Evolutionary conservation across 2,329 filamentous ascomycete species (phyloP).

Genomic region (Penicillium sp.): DNA sequence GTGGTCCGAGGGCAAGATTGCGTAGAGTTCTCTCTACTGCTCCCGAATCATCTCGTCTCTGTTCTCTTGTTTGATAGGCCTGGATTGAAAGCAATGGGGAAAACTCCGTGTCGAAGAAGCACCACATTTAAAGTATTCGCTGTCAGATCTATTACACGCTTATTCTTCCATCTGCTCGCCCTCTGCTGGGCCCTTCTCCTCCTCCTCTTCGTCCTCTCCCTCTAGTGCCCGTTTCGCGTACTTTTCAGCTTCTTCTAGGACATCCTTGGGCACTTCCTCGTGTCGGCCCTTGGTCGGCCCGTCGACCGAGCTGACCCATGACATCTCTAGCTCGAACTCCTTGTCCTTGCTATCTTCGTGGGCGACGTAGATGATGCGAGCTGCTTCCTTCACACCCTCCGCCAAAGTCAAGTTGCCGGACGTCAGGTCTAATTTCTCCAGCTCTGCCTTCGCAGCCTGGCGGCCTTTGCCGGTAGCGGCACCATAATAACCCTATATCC

Average conservation of each 20-base stretch:
- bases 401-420: slow-evolving; percentile 72
- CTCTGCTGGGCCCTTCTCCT: slow-evolving; percentile 65
- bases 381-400: slow-evolving; percentile 93
- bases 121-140: slow-evolving; percentile 19
- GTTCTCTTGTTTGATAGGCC: too few species aligned
- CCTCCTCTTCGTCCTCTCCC: slow-evolving; percentile 77
- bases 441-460: slow-evolving; percentile 94
- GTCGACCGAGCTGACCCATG: slow-evolving; percentile 82
- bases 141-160: slow-evolving; percentile 27
- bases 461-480: slow-evolving; percentile 95
- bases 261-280: slow-evolving; percentile 84
- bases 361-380: slow-evolving; percentile 92
- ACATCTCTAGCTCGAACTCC: slow-evolving; percentile 99
- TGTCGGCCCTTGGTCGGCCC: slow-evolving; percentile 92
- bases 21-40: slow-evolving; percentile 25
- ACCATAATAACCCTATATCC: slow-evolving; percentile 79
- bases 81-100: too few species aligned
- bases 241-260: slow-evolving; percentile 87
- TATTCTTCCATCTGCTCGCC: slow-evolving; percentile 95
- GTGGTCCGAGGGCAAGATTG: slow-evolving; percentile 70
- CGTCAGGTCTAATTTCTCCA: slow-evolving; percentile 92
- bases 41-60: too few species aligned
- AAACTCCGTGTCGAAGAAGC: slow-evolving; percentile 13
- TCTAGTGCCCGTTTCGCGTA: slow-evolving; percentile 88
- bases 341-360: slow-evolving; percentile 99